Conservation (phyloP, 2,329 filamentous ascomycete species). For the Atkinsonella texensis region DNA sequence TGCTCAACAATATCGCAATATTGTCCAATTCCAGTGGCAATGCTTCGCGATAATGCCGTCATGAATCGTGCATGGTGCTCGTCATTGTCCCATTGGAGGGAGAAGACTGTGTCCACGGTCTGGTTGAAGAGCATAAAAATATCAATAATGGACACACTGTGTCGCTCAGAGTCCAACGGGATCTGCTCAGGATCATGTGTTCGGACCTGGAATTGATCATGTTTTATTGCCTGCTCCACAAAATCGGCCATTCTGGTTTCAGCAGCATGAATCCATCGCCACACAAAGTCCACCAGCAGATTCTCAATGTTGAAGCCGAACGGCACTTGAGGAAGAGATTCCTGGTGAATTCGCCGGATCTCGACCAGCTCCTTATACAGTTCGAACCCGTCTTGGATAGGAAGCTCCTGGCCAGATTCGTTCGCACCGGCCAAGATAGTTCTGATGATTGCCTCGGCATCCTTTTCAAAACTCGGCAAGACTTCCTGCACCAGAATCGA, state of each 20-base stretch:
- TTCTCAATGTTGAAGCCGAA: constrained; percentile 86
- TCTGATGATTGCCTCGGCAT: constrained; percentile 73
- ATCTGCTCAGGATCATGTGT: constrained; percentile 49
- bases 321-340: constrained; percentile 56
- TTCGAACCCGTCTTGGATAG: constrained; percentile 86
- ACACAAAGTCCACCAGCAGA: constrained; percentile 81
- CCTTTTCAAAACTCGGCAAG: constrained; percentile 81
- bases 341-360: constrained; percentile 68
- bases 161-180: constrained; percentile 67
- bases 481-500: constrained; percentile 70
- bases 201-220: constrained; percentile 74
- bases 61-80: constrained; percentile 93
- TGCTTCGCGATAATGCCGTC: constrained; percentile 78
- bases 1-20: constrained; percentile 90
- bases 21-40: constrained; percentile 68
- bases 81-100: constrained; percentile 86
- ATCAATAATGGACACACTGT: constrained; percentile 88
- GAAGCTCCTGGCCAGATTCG: constrained; percentile 60
- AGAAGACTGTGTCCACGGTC: constrained; percentile 73
- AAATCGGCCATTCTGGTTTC: constrained; percentile 70
- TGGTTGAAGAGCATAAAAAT: constrained; percentile 91
- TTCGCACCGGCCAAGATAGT: constrained; percentile 66
- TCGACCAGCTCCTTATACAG: constrained; percentile 81
- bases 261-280: constrained; percentile 81
- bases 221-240: constrained; percentile 82